Percentiles rank a stretch among this genome's conserved stretches.
phyloP scores from a whole-genome alignment of 2,329 filamentous ascomycete species.

The Xylaria sp. region DNA sequence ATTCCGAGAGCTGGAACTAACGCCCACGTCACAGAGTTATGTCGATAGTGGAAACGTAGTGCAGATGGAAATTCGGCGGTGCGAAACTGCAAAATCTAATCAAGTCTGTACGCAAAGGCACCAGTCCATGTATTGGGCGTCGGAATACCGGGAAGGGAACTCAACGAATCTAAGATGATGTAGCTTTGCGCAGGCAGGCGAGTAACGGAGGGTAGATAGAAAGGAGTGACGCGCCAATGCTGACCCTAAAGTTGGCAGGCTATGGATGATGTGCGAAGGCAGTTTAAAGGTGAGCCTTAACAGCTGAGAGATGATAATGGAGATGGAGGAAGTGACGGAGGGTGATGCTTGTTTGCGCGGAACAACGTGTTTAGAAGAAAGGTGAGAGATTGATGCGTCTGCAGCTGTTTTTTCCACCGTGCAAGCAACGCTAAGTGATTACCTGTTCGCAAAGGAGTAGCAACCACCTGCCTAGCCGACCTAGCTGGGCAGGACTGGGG shows the following conservation, averaged over 20 bases:
- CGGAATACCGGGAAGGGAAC: conserved; percentile 39
- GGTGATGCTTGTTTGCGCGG: conserved; percentile 35
- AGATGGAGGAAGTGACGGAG: conserved; percentile 31
- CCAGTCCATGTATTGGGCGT: conserved; percentile 40
- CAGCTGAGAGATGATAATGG: conserved; percentile 34
- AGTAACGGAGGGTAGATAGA: conserved; percentile 38
- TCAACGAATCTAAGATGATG: conserved; percentile 41
- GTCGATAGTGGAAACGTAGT: neutral
- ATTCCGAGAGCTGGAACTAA: conserved; percentile 16
- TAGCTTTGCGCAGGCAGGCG: conserved; percentile 27
- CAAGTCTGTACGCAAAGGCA: conserved; percentile 34
- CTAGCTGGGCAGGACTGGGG: conserved; percentile 8
- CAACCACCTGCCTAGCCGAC: conserved; percentile 24
- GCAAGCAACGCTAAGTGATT: conserved; percentile 45
- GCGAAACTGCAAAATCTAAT: conserved; percentile 11
- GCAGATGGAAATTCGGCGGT: conserved; percentile 16
- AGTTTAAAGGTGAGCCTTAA: conserved; percentile 37
- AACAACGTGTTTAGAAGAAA: conserved; percentile 33
- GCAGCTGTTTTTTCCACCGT: conserved; percentile 40
- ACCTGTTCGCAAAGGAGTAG: conserved; percentile 49
- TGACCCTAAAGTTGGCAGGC: conserved; percentile 24
- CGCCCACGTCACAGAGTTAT: conserved; percentile 25
- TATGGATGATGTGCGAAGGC: conserved; percentile 23
- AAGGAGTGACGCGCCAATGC: conserved; percentile 43
- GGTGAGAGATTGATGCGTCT: conserved; percentile 30